Evolutionary conservation across 345 rosid genomes (phyloP).

Genomic region (Syzygium oleosum): DNA sequence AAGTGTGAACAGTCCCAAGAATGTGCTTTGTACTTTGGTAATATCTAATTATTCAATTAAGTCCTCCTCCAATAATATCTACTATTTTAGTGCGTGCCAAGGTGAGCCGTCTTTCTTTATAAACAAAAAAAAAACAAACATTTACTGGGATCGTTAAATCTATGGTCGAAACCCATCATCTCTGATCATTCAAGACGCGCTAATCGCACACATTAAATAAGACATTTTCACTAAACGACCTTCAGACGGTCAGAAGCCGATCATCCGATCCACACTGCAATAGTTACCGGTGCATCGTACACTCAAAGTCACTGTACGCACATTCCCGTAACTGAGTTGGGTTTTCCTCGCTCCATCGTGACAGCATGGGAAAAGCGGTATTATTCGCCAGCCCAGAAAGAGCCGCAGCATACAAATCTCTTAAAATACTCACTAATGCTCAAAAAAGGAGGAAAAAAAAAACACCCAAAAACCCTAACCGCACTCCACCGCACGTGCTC

Average conservation of each 20-base stretch:
- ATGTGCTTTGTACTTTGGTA: neutral
- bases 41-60: neutral
- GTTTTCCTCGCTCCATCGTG: neutral
- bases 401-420: neutral
- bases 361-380: neutral
- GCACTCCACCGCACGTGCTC: constrained; percentile 3
- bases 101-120: neutral
- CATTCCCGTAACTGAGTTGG: neutral
- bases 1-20: neutral
- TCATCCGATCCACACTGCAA: fast-evolving
- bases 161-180: neutral
- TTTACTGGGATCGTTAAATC: fast-evolving
- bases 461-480: neutral
- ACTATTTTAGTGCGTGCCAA: neutral
- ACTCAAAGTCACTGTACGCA: fast-evolving
- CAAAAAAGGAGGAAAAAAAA: neutral
- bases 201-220: fast-evolving
- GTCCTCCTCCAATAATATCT: neutral
- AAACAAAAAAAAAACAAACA: neutral
- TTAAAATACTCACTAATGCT: neutral
- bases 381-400: fast-evolving
- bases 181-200: fast-evolving
- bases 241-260: neutral
- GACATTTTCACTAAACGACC: fast-evolving
- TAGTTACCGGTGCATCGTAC: fast-evolving